These are phyloP conservation scores for Aquanectria penicillioides DNA, from an alignment of 2,329 filamentous ascomycete genomes.

Conservation along the genomic window DNA sequence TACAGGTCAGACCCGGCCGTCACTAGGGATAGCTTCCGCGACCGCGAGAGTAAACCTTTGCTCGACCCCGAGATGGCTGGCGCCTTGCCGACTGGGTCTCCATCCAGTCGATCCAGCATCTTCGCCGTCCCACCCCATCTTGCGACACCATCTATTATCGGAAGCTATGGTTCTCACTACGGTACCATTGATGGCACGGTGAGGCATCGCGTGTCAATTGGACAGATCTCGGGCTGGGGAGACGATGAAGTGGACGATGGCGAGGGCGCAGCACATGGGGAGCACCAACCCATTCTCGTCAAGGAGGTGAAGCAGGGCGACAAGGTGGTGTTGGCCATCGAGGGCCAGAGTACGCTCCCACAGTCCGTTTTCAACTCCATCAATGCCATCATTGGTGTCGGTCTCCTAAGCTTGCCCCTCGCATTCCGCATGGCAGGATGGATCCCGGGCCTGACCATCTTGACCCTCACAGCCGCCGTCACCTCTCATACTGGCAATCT, in stretches of 20 bases:
- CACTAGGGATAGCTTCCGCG: constrained; percentile 44
- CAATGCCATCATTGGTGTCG: constrained; percentile 91
- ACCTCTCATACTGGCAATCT: constrained; percentile 89
- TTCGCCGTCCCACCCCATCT: constrained; percentile 70
- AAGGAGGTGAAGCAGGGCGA: constrained; percentile 91
- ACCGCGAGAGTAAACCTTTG: constrained; percentile 60
- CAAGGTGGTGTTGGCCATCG: constrained; percentile 82
- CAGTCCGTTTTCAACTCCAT: constrained; percentile 98
- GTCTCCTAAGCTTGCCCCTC: constrained; percentile 87
- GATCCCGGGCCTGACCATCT: constrained; percentile 81
- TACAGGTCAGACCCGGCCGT: constrained; percentile 27
- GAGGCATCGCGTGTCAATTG: constrained; percentile 58
- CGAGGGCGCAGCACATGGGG: constrained; percentile 59
- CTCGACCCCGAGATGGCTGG: constrained; percentile 55
- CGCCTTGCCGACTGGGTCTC: constrained; percentile 41
- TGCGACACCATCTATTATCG: constrained; percentile 74
- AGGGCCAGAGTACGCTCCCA: constrained; percentile 93
- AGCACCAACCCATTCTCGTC: constrained; percentile 81
- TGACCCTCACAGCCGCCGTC: constrained; percentile 77
- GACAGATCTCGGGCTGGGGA: constrained; percentile 44
- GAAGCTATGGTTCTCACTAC: constrained; percentile 74
- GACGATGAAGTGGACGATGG: constrained; percentile 45
- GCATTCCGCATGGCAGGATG: constrained; percentile 89
- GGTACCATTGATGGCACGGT: constrained; percentile 58
- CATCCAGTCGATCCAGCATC: constrained; percentile 53